Evolutionary conservation across 2,329 filamentous ascomycete species (phyloP).

Genomic region (Diaporthe sp.): DNA sequence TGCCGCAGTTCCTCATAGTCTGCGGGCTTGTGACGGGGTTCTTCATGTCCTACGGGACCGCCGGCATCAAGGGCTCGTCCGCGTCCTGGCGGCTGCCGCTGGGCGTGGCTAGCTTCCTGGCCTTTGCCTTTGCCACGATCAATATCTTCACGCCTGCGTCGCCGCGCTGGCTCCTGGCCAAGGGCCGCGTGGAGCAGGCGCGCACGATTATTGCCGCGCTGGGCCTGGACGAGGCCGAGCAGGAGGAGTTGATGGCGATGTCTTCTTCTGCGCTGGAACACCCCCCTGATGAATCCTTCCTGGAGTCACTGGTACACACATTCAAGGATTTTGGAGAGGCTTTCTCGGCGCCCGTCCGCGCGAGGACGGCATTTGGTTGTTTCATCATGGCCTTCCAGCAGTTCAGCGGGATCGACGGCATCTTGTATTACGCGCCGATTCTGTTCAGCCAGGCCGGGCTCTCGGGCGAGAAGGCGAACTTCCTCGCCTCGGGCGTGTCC

Average conservation of each 20-base stretch:
- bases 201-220: slow-evolving; percentile 55
- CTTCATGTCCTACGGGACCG: slow-evolving; percentile 73
- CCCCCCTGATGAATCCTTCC: slow-evolving; percentile 47
- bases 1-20: slow-evolving; percentile 67
- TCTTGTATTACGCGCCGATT: slow-evolving; percentile 70
- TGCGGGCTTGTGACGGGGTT: slow-evolving; percentile 68
- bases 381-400: slow-evolving; percentile 74
- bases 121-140: slow-evolving; percentile 49
- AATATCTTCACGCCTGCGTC: slow-evolving; percentile 61
- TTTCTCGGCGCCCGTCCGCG: slow-evolving; percentile 56
- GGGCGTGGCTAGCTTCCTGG: slow-evolving; percentile 54
- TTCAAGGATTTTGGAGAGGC: slow-evolving; percentile 41
- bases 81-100: slow-evolving; percentile 71
- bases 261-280: slow-evolving; percentile 45
- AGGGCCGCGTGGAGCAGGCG: slow-evolving; percentile 60
- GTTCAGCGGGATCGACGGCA: slow-evolving; percentile 72
- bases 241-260: slow-evolving; percentile 55
- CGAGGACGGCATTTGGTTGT: slow-evolving; percentile 64
- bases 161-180: slow-evolving; percentile 68
- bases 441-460: slow-evolving; percentile 73
- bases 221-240: slow-evolving; percentile 58
- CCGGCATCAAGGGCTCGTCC: slow-evolving; percentile 56
- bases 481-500: slow-evolving; percentile 72
- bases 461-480: slow-evolving; percentile 63
- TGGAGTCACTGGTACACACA: slow-evolving; percentile 32